phyloP scores from a whole-genome alignment of 768 basidiomycete species.

The Pholiota microspora region DNA sequence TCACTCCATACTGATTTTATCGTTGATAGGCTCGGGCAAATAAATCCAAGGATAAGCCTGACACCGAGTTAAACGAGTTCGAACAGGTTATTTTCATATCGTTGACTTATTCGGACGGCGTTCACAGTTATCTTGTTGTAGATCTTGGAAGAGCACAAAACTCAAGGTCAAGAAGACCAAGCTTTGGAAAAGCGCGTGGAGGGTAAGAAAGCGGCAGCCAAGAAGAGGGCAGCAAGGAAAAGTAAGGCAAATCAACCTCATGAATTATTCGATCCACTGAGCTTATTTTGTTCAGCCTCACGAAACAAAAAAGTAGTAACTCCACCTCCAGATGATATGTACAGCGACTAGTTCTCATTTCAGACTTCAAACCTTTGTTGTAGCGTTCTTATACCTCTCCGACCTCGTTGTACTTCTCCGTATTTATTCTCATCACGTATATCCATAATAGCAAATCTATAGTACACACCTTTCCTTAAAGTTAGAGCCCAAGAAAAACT shows the following conservation, averaged over 20 bases:
- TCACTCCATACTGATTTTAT: not conserved
- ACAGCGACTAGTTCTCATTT: slow-evolving; percentile 19
- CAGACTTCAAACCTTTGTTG: not conserved
- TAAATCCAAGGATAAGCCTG: slow-evolving; percentile 90
- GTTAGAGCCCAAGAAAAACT: too few relatives aligned
- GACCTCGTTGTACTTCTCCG: not conserved
- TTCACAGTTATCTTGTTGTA: slow-evolving; percentile 33
- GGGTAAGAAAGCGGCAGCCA: slow-evolving; percentile 78
- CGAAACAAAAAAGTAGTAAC: slow-evolving; percentile 19
- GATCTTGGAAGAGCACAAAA: slow-evolving; percentile 82
- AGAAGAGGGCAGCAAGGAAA: slow-evolving; percentile 58
- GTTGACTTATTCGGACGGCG: too few relatives aligned
- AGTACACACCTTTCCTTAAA: too few relatives aligned
- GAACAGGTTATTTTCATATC: slow-evolving; percentile 54
- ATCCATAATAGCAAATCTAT: too few relatives aligned
- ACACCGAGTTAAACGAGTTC: slow-evolving; percentile 93
- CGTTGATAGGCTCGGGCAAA: slow-evolving; percentile 71
- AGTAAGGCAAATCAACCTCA: slow-evolving; percentile 24
- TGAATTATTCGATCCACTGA: not conserved
- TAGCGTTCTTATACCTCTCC: not conserved
- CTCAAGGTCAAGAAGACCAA: slow-evolving; percentile 89
- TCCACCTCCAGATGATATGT: slow-evolving; percentile 23
- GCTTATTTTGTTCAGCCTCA: slow-evolving; percentile 11
- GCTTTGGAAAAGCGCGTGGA: slow-evolving; percentile 85
- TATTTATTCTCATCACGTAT: too few relatives aligned